These are phyloP conservation scores for Scalesia atractyloides DNA, from an alignment of 129 eudicot species.

Conservation along the genomic window DNA sequence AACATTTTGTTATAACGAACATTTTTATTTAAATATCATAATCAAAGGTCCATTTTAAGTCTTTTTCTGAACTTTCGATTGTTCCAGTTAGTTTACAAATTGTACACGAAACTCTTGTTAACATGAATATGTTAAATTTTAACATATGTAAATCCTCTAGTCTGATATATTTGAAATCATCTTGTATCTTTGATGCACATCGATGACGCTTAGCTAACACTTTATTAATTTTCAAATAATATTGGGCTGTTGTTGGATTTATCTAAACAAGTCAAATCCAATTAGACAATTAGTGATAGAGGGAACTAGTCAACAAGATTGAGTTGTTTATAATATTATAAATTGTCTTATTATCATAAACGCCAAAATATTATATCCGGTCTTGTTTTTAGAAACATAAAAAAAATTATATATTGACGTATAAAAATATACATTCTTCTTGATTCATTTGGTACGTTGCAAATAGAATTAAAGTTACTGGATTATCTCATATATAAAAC, in stretches of 20 bases:
- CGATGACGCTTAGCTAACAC: constrained; percentile 2
- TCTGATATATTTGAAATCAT: background rate
- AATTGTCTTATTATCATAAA: background rate
- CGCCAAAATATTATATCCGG: background rate
- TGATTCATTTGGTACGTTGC: too few relatives aligned
- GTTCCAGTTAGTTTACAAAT: background rate
- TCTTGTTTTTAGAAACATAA: constrained; percentile 1
- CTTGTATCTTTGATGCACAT: background rate
- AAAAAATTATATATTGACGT: background rate
- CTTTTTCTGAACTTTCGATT: background rate
- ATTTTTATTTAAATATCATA: too few relatives aligned
- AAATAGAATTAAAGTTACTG: too few relatives aligned
- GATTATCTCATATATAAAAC: too few relatives aligned
- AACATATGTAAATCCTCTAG: background rate
- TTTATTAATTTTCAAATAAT: background rate
- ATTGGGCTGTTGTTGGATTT: background rate
- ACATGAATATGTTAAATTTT: background rate
- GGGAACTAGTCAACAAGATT: constrained; percentile 21
- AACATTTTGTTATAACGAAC: too few relatives aligned
- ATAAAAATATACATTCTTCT: background rate
- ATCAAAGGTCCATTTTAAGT: background rate
- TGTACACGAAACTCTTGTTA: background rate
- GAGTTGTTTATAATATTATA: background rate
- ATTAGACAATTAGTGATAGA: constrained; percentile 18
- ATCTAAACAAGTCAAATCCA: constrained; percentile 9